phyloP scores from a whole-genome alignment of 805 yeast genomes.

The Ogataea thermomethanolica region DNA sequence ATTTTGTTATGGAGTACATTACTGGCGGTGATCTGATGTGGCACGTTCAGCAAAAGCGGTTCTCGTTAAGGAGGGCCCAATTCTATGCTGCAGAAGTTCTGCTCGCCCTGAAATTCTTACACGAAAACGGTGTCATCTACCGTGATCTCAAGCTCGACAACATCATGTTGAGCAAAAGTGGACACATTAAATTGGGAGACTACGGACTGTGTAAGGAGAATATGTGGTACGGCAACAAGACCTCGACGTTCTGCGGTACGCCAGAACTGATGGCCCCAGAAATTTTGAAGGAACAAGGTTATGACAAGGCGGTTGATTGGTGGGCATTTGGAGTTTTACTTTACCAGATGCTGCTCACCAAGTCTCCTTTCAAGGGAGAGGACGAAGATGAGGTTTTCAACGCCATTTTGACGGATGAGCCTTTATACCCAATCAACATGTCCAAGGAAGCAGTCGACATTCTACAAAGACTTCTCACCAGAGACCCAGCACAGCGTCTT shows the following conservation, averaged over 20 bases:
- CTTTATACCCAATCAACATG: conserved; percentile 95
- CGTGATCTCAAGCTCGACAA: conserved; percentile 96
- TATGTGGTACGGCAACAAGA: conserved; percentile 61
- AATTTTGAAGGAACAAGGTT: conserved; percentile 86
- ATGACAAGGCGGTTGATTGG: conserved; percentile 97
- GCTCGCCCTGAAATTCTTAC: conserved; percentile 86
- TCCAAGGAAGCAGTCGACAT: conserved; percentile 94
- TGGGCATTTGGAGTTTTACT: conserved; percentile 98
- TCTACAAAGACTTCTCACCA: conserved; percentile 83
- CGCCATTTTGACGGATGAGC: conserved; percentile 95
- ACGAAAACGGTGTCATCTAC: conserved; percentile 92
- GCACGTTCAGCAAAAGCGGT: conserved; percentile 93
- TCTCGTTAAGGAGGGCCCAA: conserved; percentile 88
- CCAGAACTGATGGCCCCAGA: conserved; percentile 99
- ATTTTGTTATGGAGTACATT: conserved; percentile 97
- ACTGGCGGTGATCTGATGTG: conserved; percentile 99
- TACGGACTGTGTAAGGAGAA: conserved; percentile 95
- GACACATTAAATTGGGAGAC: conserved; percentile 96
- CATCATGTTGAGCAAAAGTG: conserved; percentile 81
- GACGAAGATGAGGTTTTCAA: conserved; percentile 86
- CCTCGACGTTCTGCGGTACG: conserved; percentile 96
- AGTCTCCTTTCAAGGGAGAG: conserved; percentile 96
- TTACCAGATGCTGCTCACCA: conserved; percentile 94
- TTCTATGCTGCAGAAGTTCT: conserved; percentile 97
- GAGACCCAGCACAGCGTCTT: conserved; percentile 79